Conservation (phyloP, 75 land plant species). For the Selaginella tamariscina region DNA sequence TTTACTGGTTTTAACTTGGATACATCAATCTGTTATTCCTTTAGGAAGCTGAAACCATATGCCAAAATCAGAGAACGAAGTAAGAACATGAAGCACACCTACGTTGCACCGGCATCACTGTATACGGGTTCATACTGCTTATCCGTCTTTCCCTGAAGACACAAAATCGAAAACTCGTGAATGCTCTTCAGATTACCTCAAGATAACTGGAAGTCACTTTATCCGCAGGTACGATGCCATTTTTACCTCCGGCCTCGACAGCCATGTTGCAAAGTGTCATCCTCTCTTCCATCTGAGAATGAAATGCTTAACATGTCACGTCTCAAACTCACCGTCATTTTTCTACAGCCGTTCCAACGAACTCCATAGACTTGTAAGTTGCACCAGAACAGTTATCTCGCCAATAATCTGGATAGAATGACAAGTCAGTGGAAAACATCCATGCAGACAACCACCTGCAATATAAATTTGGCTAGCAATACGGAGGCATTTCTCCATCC, state of each 20-base stretch:
- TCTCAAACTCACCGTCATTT: slow-evolving; percentile 59
- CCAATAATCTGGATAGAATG: background rate
- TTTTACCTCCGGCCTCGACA: slow-evolving; percentile 93
- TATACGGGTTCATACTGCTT: slow-evolving; percentile 45
- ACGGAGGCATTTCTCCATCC: slow-evolving; percentile 97
- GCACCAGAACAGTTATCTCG: slow-evolving; percentile 89
- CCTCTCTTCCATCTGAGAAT: slow-evolving; percentile 83
- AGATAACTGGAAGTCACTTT: slow-evolving; percentile 49
- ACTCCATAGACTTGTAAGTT: slow-evolving; percentile 94
- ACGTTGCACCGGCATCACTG: slow-evolving; percentile 74
- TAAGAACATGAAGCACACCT: slow-evolving; percentile 11
- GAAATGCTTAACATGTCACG: background rate
- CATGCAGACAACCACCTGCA: slow-evolving; percentile 63
- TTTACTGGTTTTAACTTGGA: slow-evolving; percentile 75
- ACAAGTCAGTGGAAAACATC: background rate
- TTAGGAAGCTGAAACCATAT: slow-evolving; percentile 29
- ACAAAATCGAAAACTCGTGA: background rate
- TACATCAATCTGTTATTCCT: slow-evolving; percentile 73
- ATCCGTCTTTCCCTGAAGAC: slow-evolving; percentile 54
- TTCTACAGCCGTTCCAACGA: slow-evolving; percentile 76
- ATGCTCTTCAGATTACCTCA: slow-evolving; percentile 33
- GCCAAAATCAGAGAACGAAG: background rate
- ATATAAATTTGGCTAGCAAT: slow-evolving; percentile 87
- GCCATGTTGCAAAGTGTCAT: slow-evolving; percentile 99
- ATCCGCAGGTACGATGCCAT: slow-evolving; percentile 89